These are phyloP conservation scores for Fraxinus anomala DNA, from an alignment of 257 asterid species.

Conservation along the genomic window DNA sequence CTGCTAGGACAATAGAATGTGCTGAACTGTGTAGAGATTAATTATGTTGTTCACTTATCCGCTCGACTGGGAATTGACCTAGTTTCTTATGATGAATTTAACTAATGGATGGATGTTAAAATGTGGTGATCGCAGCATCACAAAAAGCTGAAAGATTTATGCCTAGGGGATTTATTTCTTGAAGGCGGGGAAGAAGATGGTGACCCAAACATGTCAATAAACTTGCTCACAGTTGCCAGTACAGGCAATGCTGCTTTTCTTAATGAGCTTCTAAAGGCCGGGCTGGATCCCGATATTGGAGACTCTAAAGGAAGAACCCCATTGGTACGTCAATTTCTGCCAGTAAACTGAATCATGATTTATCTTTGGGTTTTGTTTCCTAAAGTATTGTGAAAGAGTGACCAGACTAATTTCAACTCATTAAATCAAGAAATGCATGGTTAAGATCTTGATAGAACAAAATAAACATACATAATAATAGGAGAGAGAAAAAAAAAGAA, in stretches of 20 bases:
- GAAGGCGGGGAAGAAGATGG: slow-evolving; percentile 60
- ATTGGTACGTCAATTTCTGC: slow-evolving; percentile 45
- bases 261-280: slow-evolving; percentile 82
- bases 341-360: background rate
- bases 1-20: background rate
- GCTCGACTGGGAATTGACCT: background rate
- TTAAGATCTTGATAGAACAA: background rate
- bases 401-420: background rate
- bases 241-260: slow-evolving; percentile 92
- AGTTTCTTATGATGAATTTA: background rate
- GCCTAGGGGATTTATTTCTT: slow-evolving; percentile 57
- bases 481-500: no score
- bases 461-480: background rate
- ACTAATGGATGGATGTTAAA: background rate
- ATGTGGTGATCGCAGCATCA: slow-evolving; percentile 59
- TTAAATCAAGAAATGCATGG: background rate
- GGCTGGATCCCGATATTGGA: slow-evolving; percentile 83
- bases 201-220: slow-evolving; percentile 61
- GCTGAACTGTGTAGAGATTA: no score
- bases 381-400: background rate
- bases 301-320: slow-evolving; percentile 79
- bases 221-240: slow-evolving; percentile 70
- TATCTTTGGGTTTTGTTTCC: background rate
- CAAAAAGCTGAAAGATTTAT: slow-evolving; percentile 66
- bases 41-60: background rate